These are phyloP conservation scores for Aspergillus calidoustus DNA, from an alignment of 2,329 filamentous ascomycete genomes.

Conservation along the genomic window DNA sequence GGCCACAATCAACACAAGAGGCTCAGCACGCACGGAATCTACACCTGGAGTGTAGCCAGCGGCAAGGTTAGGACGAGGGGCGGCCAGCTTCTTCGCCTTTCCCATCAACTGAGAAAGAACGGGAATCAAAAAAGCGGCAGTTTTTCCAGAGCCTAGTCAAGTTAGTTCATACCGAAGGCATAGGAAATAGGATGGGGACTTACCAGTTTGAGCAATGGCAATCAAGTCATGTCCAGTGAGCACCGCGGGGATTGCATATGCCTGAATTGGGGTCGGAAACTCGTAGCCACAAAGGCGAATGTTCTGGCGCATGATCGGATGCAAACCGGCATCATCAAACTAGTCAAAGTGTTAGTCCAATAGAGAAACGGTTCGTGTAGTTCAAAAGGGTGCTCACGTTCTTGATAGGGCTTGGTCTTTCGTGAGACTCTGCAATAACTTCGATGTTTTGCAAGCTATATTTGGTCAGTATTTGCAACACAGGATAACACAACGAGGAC, in stretches of 20 bases:
- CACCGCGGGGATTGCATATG: slow-evolving; percentile 81
- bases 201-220: slow-evolving; percentile 90
- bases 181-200: background rate
- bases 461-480: slow-evolving; percentile 11
- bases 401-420: slow-evolving; percentile 53
- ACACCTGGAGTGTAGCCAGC: slow-evolving; percentile 57
- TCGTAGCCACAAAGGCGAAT: slow-evolving; percentile 73
- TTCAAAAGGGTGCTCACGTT: slow-evolving; percentile 47
- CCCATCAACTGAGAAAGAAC: slow-evolving; percentile 92
- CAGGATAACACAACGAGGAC: slow-evolving; percentile 31
- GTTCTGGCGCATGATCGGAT: slow-evolving; percentile 82
- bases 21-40: slow-evolving; percentile 73
- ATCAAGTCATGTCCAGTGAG: slow-evolving; percentile 79
- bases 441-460: slow-evolving; percentile 53
- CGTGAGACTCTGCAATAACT: slow-evolving; percentile 55
- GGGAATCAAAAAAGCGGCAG: slow-evolving; percentile 87
- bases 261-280: slow-evolving; percentile 82
- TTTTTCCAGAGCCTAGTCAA: slow-evolving; percentile 87
- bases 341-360: slow-evolving; percentile 27
- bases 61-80: slow-evolving; percentile 68
- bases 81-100: slow-evolving; percentile 86
- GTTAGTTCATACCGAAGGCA: slow-evolving; percentile 13
- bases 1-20: slow-evolving; percentile 80
- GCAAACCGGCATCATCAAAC: slow-evolving; percentile 80
- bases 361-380: background rate